Conservation (phyloP, 129 eudicot genomes). For the Logfia minima region DNA sequence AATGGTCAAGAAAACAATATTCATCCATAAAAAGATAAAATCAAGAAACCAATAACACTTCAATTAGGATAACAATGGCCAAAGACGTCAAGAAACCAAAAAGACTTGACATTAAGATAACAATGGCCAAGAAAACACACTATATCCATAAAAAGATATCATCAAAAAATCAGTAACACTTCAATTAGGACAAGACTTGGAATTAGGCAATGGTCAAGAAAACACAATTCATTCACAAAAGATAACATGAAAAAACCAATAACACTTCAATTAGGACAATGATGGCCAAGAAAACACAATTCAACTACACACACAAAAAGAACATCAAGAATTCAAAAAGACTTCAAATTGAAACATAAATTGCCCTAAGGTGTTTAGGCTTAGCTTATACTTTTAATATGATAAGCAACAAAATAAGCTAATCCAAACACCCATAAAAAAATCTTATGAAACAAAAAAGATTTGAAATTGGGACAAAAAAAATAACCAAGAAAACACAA, state of each 20-base stretch:
- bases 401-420: background rate
- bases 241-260: background rate
- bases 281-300: background rate
- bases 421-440: background rate
- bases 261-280: background rate
- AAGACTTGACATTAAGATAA: background rate
- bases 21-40: background rate
- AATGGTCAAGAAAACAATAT: constrained; percentile 9
- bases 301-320: no score
- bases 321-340: background rate
- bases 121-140: constrained; percentile 39
- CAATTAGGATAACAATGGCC: constrained; percentile 6
- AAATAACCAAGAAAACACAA: background rate
- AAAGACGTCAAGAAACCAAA: background rate
- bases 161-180: background rate
- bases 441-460: background rate
- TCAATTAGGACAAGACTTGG: background rate
- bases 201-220: background rate
- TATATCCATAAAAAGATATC: background rate
- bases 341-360: constrained; percentile 11
- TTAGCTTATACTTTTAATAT: no score
- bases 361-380: background rate
- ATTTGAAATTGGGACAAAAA: background rate
- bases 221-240: background rate
- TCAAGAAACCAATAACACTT: constrained; percentile 11